A percentile compares a stretch with the other conserved stretches of the same genome.
These are phyloP conservation scores for Tylopilus sp. DNA, from an alignment of 768 basidiomycete species.

Conservation along the genomic window DNA sequence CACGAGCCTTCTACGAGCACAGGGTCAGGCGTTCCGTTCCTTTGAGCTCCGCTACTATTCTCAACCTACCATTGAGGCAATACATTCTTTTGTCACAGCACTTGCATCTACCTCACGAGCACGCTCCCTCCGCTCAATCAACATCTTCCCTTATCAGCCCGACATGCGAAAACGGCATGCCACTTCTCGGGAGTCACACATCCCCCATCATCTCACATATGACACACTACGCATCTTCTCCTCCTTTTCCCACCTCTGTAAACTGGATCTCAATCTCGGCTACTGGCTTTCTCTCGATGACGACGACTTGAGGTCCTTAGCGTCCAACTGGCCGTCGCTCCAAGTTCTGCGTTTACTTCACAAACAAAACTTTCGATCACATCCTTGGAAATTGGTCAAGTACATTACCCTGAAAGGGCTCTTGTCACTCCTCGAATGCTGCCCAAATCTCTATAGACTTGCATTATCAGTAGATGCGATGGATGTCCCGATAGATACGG, in stretches of 20 bases:
- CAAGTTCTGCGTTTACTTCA: background rate
- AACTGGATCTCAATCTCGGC: background rate
- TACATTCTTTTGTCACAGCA: background rate
- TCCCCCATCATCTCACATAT: background rate
- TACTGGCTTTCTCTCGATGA: background rate
- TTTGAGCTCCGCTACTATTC: background rate
- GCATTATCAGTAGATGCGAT: background rate
- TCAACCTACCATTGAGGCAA: background rate
- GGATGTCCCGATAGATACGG: background rate
- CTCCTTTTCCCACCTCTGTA: background rate
- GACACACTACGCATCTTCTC: background rate
- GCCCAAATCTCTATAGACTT: background rate
- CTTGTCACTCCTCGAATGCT: background rate
- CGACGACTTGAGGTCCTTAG: background rate
- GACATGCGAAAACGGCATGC: background rate
- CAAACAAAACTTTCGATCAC: background rate
- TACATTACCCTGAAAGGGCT: background rate
- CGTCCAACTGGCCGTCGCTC: background rate
- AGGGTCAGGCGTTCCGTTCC: background rate
- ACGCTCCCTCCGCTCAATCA: background rate
- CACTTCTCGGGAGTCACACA: background rate
- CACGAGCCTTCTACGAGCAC: background rate
- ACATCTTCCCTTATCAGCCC: background rate
- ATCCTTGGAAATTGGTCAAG: background rate
- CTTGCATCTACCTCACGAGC: background rate